Conservation (phyloP, 2,329 filamentous ascomycete species). For the Pseudogymnoascus sp. region DNA sequence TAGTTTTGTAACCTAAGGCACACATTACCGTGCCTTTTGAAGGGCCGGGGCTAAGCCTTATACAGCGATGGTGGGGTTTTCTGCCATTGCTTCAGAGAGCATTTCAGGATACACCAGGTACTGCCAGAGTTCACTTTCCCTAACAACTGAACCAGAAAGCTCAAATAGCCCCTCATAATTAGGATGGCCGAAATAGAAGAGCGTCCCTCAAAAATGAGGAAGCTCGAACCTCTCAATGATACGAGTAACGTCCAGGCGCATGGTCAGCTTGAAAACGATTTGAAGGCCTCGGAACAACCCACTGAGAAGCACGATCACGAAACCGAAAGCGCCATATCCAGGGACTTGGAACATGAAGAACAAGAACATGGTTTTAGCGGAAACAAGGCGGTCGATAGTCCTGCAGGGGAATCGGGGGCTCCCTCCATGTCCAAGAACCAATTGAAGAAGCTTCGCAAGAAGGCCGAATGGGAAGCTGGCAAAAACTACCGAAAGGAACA, state of each 20-base stretch:
- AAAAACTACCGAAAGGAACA: conserved; percentile 49
- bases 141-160: neutral
- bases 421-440: conserved; percentile 72
- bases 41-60: neutral
- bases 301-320: neutral
- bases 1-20: neutral
- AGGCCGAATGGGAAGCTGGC: conserved; percentile 67
- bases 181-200: conserved; percentile 25
- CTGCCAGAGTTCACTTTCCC: neutral
- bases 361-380: conserved; percentile 2
- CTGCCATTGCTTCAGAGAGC: neutral
- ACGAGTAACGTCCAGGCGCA: neutral
- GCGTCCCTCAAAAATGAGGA: conserved; percentile 26
- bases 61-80: conserved; percentile 4
- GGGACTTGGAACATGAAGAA: neutral
- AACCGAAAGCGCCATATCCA: neutral
- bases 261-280: neutral
- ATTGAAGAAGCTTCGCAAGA: conserved; percentile 67
- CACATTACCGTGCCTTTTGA: neutral
- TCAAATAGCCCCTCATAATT: neutral
- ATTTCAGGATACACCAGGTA: neutral
- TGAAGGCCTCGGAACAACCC: neutral
- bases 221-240: conserved; percentile 15
- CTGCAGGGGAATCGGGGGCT: neutral
- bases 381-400: neutral